Evolutionary conservation across 768 basidiomycete genomes (phyloP).

Genomic region (Trametes punicea): DNA sequence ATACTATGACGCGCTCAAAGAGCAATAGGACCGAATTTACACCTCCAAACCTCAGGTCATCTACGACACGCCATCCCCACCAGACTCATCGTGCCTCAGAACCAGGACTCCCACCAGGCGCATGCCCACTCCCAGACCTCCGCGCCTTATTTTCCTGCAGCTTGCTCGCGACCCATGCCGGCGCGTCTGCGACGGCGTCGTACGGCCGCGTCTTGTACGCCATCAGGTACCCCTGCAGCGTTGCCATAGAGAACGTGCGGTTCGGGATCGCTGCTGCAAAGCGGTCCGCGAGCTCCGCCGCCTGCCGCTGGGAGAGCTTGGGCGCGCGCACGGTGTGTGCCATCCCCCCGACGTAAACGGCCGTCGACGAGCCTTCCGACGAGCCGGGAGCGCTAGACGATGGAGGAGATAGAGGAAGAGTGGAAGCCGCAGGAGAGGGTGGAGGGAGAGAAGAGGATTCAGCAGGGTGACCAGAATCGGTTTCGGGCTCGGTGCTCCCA

Average conservation of each 20-base stretch:
- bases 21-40: too few relatives aligned
- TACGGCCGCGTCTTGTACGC: conserved; percentile 56
- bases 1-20: too few relatives aligned
- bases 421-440: too few relatives aligned
- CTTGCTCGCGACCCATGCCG: conserved; percentile 17
- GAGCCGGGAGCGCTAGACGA: not conserved
- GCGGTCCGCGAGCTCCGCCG: conserved; percentile 46
- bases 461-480: too few relatives aligned
- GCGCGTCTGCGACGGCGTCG: conserved; percentile 40
- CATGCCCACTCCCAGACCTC: not conserved
- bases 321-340: conserved; percentile 14
- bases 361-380: not conserved
- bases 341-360: conserved; percentile 9
- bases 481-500: not conserved
- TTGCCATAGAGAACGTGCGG: conserved; percentile 36
- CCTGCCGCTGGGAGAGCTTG: conserved; percentile 36
- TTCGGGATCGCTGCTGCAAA: conserved; percentile 54
- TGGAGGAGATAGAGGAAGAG: not conserved
- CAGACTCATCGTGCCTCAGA: too few relatives aligned
- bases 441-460: too few relatives aligned
- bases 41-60: too few relatives aligned
- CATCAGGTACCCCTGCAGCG: conserved; percentile 64
- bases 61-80: too few relatives aligned
- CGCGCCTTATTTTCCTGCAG: conserved; percentile 8
- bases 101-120: too few relatives aligned